Percentiles rank a stretch among this genome's conserved stretches.
Conservation (phyloP, 2,329 filamentous ascomycete genomes). For the Tolypocladium paradoxum region DNA sequence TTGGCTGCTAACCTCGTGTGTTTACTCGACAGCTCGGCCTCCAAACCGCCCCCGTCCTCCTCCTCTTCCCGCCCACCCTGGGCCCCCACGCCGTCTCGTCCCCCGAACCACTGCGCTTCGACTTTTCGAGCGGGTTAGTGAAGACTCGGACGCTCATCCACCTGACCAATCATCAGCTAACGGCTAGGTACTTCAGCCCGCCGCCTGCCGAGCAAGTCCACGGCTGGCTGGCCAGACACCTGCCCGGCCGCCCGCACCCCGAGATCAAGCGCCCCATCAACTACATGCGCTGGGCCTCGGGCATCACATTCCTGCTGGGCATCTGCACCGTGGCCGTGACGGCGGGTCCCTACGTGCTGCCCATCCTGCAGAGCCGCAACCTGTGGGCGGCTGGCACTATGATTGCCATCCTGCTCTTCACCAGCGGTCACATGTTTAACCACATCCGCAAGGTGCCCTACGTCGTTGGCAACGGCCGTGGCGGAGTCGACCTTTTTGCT, state of each 20-base stretch:
- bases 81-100: conserved; percentile 68
- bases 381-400: conserved; percentile 87
- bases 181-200: conserved; percentile 35
- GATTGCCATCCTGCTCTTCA: conserved; percentile 84
- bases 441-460: conserved; percentile 96
- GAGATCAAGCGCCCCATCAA: conserved; percentile 76
- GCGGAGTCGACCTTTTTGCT: conserved; percentile 84
- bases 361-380: conserved; percentile 79
- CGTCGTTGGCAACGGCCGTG: conserved; percentile 71
- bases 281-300: conserved; percentile 63
- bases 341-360: conserved; percentile 67
- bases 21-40: conserved; percentile 59
- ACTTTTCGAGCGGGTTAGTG: conserved; percentile 70
- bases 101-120: conserved; percentile 63
- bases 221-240: conserved; percentile 65
- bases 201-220: conserved; percentile 69
- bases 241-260: conserved; percentile 70
- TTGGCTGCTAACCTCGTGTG: neutral
- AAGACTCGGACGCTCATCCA: neutral
- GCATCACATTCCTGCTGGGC: conserved; percentile 59
- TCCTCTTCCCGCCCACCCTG: conserved; percentile 76
- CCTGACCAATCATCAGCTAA: neutral
- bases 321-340: conserved; percentile 57
- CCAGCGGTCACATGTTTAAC: conserved; percentile 98
- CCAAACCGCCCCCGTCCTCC: conserved; percentile 84